A percentile compares a stretch with the other conserved stretches of the same genome.
Evolutionary conservation across 345 rosid species (phyloP).

Genomic region (Hibiscus mutabilis): DNA sequence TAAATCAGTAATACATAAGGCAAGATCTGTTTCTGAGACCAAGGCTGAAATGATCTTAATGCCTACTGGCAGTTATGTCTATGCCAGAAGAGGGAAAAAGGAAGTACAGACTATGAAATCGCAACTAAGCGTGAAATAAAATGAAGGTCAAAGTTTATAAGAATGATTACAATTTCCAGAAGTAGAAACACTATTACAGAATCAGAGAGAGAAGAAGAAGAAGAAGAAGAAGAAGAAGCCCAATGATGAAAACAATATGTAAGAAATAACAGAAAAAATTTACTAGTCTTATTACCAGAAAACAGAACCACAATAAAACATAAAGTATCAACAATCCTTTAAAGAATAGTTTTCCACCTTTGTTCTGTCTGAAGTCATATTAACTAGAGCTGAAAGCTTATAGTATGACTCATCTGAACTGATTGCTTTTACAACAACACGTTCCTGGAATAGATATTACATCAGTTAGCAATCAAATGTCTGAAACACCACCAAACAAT

Average conservation of each 20-base stretch:
- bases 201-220: not conserved
- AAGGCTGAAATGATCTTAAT: not conserved
- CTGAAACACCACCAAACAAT: constrained; percentile 7
- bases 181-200: not conserved
- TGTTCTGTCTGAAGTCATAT: constrained; percentile 90
- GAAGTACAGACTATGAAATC: not conserved
- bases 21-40: not conserved
- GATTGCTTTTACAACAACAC: constrained; percentile 79
- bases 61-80: not conserved
- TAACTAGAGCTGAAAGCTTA: constrained; percentile 77
- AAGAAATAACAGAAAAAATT: not conserved
- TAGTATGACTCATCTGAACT: constrained; percentile 74
- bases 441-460: constrained; percentile 55
- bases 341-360: constrained; percentile 43
- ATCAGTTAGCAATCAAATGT: constrained; percentile 8
- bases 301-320: not conserved
- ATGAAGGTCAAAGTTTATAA: not conserved
- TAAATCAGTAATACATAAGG: not conserved
- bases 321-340: not conserved
- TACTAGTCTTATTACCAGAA: not conserved
- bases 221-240: too few relatives aligned
- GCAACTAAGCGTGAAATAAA: not conserved
- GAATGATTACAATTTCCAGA: not conserved
- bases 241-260: not conserved
- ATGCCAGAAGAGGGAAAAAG: not conserved